Evolutionary conservation across 345 rosid species (phyloP), one percentile per base, ranked within the genome.

Genomic region (Bretschneidera sinensis): DNA sequence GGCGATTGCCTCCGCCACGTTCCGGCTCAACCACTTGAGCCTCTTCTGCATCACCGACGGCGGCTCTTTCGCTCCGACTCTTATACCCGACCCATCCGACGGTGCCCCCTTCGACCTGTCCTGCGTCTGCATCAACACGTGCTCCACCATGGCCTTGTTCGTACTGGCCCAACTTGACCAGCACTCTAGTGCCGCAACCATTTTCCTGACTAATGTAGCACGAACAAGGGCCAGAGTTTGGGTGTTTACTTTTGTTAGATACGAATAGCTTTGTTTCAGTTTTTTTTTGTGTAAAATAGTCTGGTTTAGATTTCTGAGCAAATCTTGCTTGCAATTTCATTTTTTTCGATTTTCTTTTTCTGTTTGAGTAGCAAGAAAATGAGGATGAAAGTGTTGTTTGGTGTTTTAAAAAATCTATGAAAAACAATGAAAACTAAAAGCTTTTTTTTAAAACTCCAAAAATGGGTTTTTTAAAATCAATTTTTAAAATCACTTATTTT

Each of bases 161-260:
- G 86, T 78, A 76, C 81, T 85, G 68, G 94, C 75, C 54, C 97
- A 75, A 69, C 96, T 83, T 1, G 97, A 87, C 97, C 97, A 87
- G 86, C 98, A 92, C 75, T 92, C 98, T 7, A 92, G 67, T 2
- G 98, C 96, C n/a, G 97, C 97, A 54, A 96, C 91, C 98, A 92
- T 87, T 66, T n/a, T 54, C 45, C 10, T 39, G 11, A 2, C 45
- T 39, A 28, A 28, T 28, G 33, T 28, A 8, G 8, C 33, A 3
- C 33, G 33, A 8, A 28, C 33, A 3, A 28, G 33, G 33, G 5
- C n/a, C n/a, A n/a, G n/a, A n/a, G n/a, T n/a, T n/a, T n/a, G n/a
- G n/a, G n/a, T n/a, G n/a, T 28, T 28, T 28, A 8, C 45, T 39
- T 13, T 5, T 4, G 45, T 13, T 39, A 14, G 10, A 39, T 1